Percentiles rank a stretch among this genome's conserved stretches.
phyloP scores from a whole-genome alignment of 2,329 filamentous ascomycete species.

The Monosporascus sp. region DNA sequence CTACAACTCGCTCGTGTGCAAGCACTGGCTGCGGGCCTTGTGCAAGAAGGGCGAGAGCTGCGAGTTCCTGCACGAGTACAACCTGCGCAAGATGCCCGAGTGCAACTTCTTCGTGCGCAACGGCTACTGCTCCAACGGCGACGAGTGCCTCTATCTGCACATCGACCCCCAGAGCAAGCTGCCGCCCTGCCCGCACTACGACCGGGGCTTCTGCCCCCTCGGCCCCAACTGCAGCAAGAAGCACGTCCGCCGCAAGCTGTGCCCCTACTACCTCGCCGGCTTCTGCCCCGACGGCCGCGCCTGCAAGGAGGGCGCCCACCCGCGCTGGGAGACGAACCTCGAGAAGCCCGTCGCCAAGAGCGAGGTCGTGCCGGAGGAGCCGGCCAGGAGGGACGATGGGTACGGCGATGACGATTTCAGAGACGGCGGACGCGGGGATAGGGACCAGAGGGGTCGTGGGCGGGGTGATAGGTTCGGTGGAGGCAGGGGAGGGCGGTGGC shows the following conservation, averaged over 20 bases:
- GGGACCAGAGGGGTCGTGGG: slow-evolving; percentile 25
- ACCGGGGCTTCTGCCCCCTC: slow-evolving; percentile 88
- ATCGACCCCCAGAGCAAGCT: slow-evolving; percentile 76
- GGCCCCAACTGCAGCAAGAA: slow-evolving; percentile 84
- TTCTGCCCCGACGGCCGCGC: slow-evolving; percentile 80
- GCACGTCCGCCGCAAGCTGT: slow-evolving; percentile 77
- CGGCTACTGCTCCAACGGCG: slow-evolving; percentile 92
- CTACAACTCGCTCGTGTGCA: slow-evolving; percentile 86
- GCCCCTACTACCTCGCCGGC: slow-evolving; percentile 81
- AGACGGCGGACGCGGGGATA: slow-evolving; percentile 20
- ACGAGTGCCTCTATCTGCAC: slow-evolving; percentile 92
- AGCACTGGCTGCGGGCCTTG: slow-evolving; percentile 94
- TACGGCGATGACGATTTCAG: slow-evolving; percentile 29
- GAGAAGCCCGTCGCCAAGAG: slow-evolving; percentile 70
- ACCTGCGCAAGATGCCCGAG: slow-evolving; percentile 95
- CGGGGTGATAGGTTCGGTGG: slow-evolving; percentile 30
- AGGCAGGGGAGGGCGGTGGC: slow-evolving; percentile 23
- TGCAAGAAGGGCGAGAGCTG: slow-evolving; percentile 97
- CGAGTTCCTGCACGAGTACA: slow-evolving; percentile 98
- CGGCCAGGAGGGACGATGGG: slow-evolving; percentile 35
- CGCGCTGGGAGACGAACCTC: slow-evolving; percentile 71
- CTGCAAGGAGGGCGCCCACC: slow-evolving; percentile 78
- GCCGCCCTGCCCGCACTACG: slow-evolving; percentile 84
- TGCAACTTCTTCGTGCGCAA: slow-evolving; percentile 95
- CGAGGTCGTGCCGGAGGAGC: slow-evolving; percentile 52